Percentiles rank a stretch among this genome's conserved stretches.
Conservation (phyloP, 192 early-diverging fungal species). For the Coemansia javaensis region DNA sequence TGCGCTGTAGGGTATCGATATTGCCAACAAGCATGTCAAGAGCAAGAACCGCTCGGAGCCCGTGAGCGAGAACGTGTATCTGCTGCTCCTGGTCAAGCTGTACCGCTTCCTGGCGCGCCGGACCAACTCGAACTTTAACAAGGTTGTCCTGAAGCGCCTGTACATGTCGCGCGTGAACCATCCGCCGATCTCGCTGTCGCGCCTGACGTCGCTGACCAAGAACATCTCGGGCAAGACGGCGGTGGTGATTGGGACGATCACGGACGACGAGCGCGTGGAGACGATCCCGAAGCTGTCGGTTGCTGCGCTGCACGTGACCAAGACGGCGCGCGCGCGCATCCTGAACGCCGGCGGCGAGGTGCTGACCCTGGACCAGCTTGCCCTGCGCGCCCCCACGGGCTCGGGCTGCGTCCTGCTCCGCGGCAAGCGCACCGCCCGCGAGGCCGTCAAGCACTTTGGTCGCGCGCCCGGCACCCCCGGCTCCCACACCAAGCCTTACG, state of each 20-base stretch:
- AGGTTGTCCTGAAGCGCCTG: constrained; percentile 96
- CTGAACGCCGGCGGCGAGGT: constrained; percentile 98
- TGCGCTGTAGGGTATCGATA: constrained; percentile 87
- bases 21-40: constrained; percentile 98
- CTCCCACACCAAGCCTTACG: constrained; percentile 79
- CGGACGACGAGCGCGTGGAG: constrained; percentile 91
- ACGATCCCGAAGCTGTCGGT: constrained; percentile 93
- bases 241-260: constrained; percentile 94
- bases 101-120: constrained; percentile 99
- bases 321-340: constrained; percentile 94
- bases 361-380: constrained; percentile 98
- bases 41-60: constrained; percentile 84
- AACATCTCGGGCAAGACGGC: constrained; percentile 77
- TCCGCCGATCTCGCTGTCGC: constrained; percentile 91
- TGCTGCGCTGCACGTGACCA: constrained; percentile 92
- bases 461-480: constrained; percentile 65
- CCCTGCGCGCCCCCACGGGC: constrained; percentile 95
- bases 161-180: constrained; percentile 98
- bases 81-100: constrained; percentile 98
- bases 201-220: constrained; percentile 77
- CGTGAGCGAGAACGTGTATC: constrained; percentile 94
- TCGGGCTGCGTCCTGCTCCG: constrained; percentile 92
- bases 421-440: constrained; percentile 89
- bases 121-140: constrained; percentile 98
- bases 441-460: constrained; percentile 99